Base-by-base conservation (phyloP, 345 rosid genomes). In the Excoecaria agallocha region DNA sequence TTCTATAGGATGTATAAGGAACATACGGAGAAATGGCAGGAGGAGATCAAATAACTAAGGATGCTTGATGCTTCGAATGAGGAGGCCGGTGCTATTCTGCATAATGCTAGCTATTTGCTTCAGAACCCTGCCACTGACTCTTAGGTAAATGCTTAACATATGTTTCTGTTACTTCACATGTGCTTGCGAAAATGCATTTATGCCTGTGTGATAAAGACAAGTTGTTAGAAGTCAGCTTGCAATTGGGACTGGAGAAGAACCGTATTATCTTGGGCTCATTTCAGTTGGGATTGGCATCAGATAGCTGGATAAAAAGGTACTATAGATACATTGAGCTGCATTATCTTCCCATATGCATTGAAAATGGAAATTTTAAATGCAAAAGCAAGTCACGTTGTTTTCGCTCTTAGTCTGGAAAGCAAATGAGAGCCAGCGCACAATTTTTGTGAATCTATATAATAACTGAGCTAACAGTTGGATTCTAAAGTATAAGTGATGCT, bases 21-120 rank as follows among this genome's bases (percentile, higher is more conserved):
- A 75, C 86, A 87, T 52, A 83, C 90, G 68, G 94, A 89, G 79
- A 91, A 87, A 81, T 95, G 98, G 97, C 96, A 89, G 75, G 93
- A 90, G 35, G 93, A 93, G 85, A 86, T 91, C 73, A 89, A 85
- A 81, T 96, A 88, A 76, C 67, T 90, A 76, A 85, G 90, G 68
- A 66, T 88, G 82, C 84, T 90, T 56, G 97, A 95, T 85, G 86
- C 84, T 68, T 83, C 93, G 25, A 95, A 93, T 76, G 93, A 93
- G 82, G 93, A 95, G 81, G 82, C 84, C 8, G 74, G 70, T 82
- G 86, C 83, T 2, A 6, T 90, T 71, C 85, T 93, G 81, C 87
- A 82, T 25, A 86, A 88, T 82, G 97, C 93, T 63, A 89, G 84
- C 69, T 80, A 49, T 76, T 73, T 93, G 68, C 80, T 93, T 69